Percentiles rank a stretch among this genome's conserved stretches.
These are phyloP conservation scores for Mycena vitilis DNA, from an alignment of 768 basidiomycete species.

Conservation along the genomic window DNA sequence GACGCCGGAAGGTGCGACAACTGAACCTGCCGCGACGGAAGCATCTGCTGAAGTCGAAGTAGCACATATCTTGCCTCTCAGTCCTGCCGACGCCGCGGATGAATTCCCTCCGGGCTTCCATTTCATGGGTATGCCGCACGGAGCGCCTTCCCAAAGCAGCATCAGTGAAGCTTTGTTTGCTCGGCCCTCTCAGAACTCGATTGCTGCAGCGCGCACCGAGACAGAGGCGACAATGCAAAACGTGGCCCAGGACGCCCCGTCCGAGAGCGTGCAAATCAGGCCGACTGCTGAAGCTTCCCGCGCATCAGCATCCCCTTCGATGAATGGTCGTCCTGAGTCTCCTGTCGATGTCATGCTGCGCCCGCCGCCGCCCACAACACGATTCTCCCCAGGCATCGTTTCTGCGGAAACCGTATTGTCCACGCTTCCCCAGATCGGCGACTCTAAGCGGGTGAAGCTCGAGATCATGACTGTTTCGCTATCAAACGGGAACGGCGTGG, in stretches of 20 bases:
- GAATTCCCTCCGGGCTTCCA: slow-evolving; percentile 37
- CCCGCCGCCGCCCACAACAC: background rate
- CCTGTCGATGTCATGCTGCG: background rate
- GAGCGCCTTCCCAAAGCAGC: background rate
- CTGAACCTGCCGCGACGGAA: background rate
- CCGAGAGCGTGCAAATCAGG: slow-evolving; percentile 16
- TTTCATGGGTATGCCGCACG: slow-evolving; percentile 30
- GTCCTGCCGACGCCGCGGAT: slow-evolving; percentile 27
- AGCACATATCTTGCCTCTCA: slow-evolving; percentile 31
- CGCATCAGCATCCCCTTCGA: slow-evolving; percentile 10
- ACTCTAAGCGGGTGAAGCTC: slow-evolving; percentile 34
- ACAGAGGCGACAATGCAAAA: background rate
- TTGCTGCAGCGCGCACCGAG: background rate
- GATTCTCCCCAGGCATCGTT: background rate
- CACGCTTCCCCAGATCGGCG: slow-evolving; percentile 13
- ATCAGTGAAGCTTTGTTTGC: slow-evolving; percentile 4
- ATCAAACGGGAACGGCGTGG: slow-evolving; percentile 8
- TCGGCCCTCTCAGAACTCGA: slow-evolving; percentile 9
- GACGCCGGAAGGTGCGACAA: background rate
- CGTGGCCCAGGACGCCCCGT: background rate
- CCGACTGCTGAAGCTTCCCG: slow-evolving; percentile 20
- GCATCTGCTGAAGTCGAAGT: slow-evolving; percentile 16
- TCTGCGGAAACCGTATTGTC: slow-evolving; percentile 25
- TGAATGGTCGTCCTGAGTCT: slow-evolving; percentile 13
- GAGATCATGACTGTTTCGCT: slow-evolving; percentile 35